Evolutionary conservation across 352 stramenopile genomes (phyloP).

Genomic region (Phytophthora multivora): DNA sequence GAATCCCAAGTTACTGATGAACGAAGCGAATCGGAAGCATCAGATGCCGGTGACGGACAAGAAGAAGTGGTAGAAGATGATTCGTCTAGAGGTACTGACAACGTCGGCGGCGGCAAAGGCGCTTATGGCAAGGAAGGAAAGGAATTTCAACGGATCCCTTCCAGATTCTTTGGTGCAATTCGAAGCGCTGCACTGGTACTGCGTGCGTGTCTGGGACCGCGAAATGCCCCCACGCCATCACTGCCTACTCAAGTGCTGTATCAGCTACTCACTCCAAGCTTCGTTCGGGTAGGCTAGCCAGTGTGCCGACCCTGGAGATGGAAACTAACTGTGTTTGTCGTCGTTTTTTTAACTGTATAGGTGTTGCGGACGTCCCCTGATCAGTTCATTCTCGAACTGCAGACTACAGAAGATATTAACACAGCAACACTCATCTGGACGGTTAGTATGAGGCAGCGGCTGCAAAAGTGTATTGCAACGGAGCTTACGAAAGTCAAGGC

Average conservation of each 20-base stretch:
- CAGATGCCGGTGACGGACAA: slow-evolving; percentile 17
- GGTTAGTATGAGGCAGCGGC: slow-evolving; percentile 60
- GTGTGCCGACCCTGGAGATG: background rate
- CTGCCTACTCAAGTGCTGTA: slow-evolving; percentile 64
- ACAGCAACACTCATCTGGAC: slow-evolving; percentile 81
- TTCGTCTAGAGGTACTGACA: slow-evolving; percentile 1
- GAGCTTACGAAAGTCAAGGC: slow-evolving; percentile 77
- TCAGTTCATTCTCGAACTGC: slow-evolving; percentile 63
- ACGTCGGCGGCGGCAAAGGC: slow-evolving; percentile 8
- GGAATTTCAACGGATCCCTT: slow-evolving; percentile 36
- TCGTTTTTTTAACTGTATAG: slow-evolving; percentile 27
- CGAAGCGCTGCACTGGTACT: slow-evolving; percentile 63
- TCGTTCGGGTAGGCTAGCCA: slow-evolving; percentile 57
- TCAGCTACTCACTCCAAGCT: slow-evolving; percentile 80
- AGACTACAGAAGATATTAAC: slow-evolving; percentile 67
- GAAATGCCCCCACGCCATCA: slow-evolving; percentile 10
- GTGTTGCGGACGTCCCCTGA: slow-evolving; percentile 63
- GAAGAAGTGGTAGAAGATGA: slow-evolving; percentile 12
- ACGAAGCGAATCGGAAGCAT: slow-evolving; percentile 28
- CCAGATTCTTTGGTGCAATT: slow-evolving; percentile 55
- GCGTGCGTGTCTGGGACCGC: slow-evolving; percentile 59
- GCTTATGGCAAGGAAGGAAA: slow-evolving; percentile 2
- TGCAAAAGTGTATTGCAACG: slow-evolving; percentile 54
- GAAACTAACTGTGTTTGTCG: background rate
- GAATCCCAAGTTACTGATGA: slow-evolving; percentile 23